These are phyloP conservation scores for Insectozyma bohioensis DNA, from an alignment of 1,139 yeast genomes.

Conservation along the genomic window DNA sequence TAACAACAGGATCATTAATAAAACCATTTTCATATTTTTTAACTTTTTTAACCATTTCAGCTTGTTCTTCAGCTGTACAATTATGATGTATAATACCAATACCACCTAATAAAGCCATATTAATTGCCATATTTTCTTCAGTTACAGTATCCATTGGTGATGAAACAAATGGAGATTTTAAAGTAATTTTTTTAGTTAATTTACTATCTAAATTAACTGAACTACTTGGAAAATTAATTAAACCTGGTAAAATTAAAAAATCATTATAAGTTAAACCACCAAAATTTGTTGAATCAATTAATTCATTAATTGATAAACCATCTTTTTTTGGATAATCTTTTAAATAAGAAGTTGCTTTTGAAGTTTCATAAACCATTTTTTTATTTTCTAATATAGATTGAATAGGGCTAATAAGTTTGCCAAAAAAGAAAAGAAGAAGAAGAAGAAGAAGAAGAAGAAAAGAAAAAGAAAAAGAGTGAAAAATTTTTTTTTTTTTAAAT, in stretches of 20 bases:
- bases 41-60: slow-evolving; percentile 96
- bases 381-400: slow-evolving; percentile 5
- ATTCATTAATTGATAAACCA: slow-evolving; percentile 79
- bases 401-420: slow-evolving; percentile 43
- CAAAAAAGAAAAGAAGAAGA: slow-evolving; percentile 35
- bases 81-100: slow-evolving; percentile 98
- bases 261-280: slow-evolving; percentile 99
- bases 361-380: slow-evolving; percentile 48
- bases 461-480: slow-evolving; percentile 1
- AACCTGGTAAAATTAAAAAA: slow-evolving; percentile 92
- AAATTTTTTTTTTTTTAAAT: too few relatives aligned
- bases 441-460: slow-evolving; percentile 8
- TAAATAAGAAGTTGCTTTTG: slow-evolving; percentile 70
- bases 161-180: slow-evolving; percentile 93
- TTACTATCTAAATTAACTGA: slow-evolving; percentile 76
- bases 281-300: slow-evolving; percentile 85
- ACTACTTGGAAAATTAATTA: slow-evolving; percentile 84
- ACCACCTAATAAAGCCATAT: slow-evolving; percentile 98
- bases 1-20: slow-evolving; percentile 90
- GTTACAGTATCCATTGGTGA: slow-evolving; percentile 99
- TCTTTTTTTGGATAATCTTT: slow-evolving; percentile 68
- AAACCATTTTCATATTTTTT: slow-evolving; percentile 97
- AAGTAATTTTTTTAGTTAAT: slow-evolving; percentile 85
- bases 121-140: slow-evolving; percentile 95
- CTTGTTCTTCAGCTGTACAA: slow-evolving; percentile 95